Conservation (phyloP, 208 protist genomes). For the Endotrypanum monterogeii region DNA sequence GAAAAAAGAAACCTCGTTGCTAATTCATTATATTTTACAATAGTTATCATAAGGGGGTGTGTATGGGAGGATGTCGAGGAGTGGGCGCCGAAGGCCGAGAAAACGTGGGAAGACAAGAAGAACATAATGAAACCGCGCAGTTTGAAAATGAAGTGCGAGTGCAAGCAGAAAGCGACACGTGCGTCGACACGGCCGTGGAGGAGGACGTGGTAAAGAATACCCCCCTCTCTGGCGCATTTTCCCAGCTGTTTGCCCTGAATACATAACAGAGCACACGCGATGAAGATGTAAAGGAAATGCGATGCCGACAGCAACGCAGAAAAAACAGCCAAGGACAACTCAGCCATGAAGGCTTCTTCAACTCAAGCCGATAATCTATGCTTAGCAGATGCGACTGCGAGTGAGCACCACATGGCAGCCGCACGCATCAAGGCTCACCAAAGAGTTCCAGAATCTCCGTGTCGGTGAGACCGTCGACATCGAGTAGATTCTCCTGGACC, state of each 20-base stretch:
- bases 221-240: neutral
- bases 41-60: too few species aligned
- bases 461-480: constrained; percentile 56
- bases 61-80: neutral
- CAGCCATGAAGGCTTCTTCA: neutral
- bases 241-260: neutral
- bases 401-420: neutral
- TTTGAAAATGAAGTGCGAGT: neutral
- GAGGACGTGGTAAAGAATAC: too few species aligned
- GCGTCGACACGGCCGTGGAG: neutral
- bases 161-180: neutral
- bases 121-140: neutral
- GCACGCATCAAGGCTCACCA: constrained; percentile 21
- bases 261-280: neutral
- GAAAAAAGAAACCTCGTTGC: neutral
- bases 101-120: neutral
- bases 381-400: neutral
- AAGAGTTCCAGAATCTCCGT: constrained; percentile 79
- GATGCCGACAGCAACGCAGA: neutral
- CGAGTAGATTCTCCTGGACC: constrained; percentile 7
- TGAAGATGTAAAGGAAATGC: neutral
- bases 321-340: constrained; percentile 10
- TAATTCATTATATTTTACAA: too few species aligned
- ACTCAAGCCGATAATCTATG: neutral
- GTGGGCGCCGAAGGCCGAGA: neutral